A percentile compares a stretch with the other conserved stretches of the same genome.
These are phyloP conservation scores for Hypomyces rosellus DNA, from an alignment of 2,329 filamentous ascomycete genomes.

Conservation along the genomic window DNA sequence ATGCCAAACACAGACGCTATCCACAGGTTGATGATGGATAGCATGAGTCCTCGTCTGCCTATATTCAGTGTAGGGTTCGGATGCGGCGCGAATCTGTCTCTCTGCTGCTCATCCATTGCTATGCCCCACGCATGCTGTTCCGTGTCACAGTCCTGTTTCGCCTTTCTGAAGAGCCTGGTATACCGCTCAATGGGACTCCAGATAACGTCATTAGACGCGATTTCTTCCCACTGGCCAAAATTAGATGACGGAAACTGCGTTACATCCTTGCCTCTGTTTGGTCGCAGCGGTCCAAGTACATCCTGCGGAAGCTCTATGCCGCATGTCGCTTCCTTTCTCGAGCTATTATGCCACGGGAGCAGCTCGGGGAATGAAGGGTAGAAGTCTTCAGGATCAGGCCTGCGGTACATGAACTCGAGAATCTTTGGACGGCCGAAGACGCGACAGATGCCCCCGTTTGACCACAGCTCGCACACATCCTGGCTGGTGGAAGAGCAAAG, in stretches of 20 bases:
- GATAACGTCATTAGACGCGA: background rate
- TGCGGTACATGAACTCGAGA: background rate
- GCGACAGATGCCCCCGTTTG: background rate
- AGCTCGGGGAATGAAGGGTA: background rate
- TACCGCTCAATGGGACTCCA: background rate
- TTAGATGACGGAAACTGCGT: background rate
- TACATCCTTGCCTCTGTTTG: background rate
- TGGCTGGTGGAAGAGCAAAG: background rate
- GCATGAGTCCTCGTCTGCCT: background rate
- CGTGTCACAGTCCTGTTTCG: no score
- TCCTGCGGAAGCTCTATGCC: background rate
- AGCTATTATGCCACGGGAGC: background rate
- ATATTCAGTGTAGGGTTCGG: background rate
- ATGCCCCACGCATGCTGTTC: no score
- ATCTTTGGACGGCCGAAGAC: background rate
- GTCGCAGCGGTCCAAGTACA: background rate
- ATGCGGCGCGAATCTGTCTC: background rate
- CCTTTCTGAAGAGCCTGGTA: no score
- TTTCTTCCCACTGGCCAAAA: background rate
- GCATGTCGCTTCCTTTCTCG: background rate
- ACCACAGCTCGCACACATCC: background rate
- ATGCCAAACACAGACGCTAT: background rate
- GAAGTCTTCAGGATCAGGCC: background rate
- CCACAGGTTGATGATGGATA: background rate
- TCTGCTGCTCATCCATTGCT: no score